These are phyloP conservation scores for Corymbia calophylla DNA, from an alignment of 441 rosid genomes.

Conservation along the genomic window DNA sequence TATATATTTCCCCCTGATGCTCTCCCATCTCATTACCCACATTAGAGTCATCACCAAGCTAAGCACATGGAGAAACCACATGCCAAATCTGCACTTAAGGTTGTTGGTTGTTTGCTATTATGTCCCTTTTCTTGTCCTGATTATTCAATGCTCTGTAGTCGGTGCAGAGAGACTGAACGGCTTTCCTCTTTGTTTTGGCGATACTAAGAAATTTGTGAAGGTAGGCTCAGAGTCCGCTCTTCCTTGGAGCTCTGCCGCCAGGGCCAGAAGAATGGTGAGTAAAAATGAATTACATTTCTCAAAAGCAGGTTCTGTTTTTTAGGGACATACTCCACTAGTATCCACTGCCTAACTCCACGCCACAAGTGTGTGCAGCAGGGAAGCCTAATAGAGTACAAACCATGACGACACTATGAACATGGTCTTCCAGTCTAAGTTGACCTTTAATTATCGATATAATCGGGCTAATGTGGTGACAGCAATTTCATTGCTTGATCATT, in stretches of 20 bases:
- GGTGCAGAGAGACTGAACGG: not conserved
- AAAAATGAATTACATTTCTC: not conserved
- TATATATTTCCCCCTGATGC: constrained; percentile 18
- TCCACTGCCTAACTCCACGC: not conserved
- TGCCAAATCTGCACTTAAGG: constrained; percentile 58
- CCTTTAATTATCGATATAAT: not conserved
- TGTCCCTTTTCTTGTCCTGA: not conserved
- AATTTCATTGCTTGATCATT: not conserved
- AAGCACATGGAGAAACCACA: constrained; percentile 47
- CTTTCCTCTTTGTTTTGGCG: not conserved
- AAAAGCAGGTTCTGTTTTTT: not conserved
- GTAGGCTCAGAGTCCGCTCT: constrained; percentile 33
- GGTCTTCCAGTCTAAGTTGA: not conserved
- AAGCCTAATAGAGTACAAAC: not conserved
- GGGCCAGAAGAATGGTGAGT: constrained; percentile 55
- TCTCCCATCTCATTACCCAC: constrained; percentile 2
- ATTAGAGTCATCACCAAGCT: not conserved
- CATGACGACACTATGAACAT: not conserved
- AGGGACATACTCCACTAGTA: not conserved
- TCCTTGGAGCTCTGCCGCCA: constrained; percentile 31
- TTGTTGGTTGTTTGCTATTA: not conserved
- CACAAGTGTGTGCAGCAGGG: not conserved
- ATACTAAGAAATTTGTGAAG: constrained; percentile 28
- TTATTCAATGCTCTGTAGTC: not conserved
- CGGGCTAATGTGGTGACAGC: not conserved